phyloP scores from a whole-genome alignment of 2,329 filamentous ascomycete species.

The Trichoderma arundinaceum region DNA sequence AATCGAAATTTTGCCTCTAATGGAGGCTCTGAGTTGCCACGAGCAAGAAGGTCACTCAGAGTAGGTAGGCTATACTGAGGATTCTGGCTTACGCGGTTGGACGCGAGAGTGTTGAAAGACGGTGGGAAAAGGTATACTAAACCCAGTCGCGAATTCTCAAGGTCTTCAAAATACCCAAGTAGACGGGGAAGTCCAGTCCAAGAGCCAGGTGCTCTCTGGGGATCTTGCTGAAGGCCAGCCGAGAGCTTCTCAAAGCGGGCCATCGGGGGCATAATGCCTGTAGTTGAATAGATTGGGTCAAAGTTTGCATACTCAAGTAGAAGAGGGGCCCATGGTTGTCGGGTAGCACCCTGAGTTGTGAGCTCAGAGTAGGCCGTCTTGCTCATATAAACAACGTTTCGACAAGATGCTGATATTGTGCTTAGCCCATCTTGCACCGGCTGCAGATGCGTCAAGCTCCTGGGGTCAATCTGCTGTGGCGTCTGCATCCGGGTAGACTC shows the following conservation, averaged over 20 bases:
- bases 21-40: constrained; percentile 63
- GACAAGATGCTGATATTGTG: constrained; percentile 39
- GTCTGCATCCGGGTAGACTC: constrained; percentile 66
- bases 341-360: constrained; percentile 46
- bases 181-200: constrained; percentile 68
- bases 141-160: constrained; percentile 71
- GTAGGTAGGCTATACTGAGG: constrained; percentile 59
- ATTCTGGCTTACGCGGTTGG: constrained; percentile 57
- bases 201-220: constrained; percentile 57
- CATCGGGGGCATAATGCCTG: constrained; percentile 69
- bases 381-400: constrained; percentile 57
- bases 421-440: constrained; percentile 47
- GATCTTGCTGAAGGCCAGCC: constrained; percentile 60
- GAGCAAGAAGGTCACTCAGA: constrained; percentile 58
- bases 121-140: constrained; percentile 76
- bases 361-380: constrained; percentile 59
- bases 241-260: constrained; percentile 68
- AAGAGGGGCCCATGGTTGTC: constrained; percentile 59
- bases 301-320: constrained; percentile 74
- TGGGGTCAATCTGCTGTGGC: constrained; percentile 64
- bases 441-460: constrained; percentile 56
- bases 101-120: constrained; percentile 64
- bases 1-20: constrained; percentile 79
- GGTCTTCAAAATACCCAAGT: constrained; percentile 76
- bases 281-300: constrained; percentile 65